Percentiles rank a stretch among this genome's conserved stretches.
phyloP scores from a whole-genome alignment of 2,329 filamentous ascomycete genomes.

The Zasmidium cellare region DNA sequence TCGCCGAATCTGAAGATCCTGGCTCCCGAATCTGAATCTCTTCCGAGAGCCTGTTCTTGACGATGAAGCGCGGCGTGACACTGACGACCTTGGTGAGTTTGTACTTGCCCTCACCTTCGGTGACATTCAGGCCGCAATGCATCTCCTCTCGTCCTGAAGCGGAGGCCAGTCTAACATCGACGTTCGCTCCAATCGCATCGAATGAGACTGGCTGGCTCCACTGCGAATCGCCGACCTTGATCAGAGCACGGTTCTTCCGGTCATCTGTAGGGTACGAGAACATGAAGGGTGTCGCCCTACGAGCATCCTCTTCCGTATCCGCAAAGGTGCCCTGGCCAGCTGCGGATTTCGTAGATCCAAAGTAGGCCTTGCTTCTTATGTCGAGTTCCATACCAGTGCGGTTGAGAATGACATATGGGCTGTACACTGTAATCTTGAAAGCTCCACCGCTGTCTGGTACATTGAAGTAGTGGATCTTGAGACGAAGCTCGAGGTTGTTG shows the following conservation, averaged over 20 bases:
- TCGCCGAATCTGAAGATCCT: conserved; percentile 82
- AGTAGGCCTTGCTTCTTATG: conserved; percentile 83
- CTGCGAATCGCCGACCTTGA: conserved; percentile 84
- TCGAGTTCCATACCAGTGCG: conserved; percentile 89
- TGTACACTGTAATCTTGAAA: conserved; percentile 93
- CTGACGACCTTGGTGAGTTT: conserved; percentile 96
- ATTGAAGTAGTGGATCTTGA: conserved; percentile 87
- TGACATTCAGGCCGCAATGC: conserved; percentile 84
- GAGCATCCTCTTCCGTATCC: conserved; percentile 56
- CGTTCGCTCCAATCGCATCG: conserved; percentile 91
- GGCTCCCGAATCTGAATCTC: conserved; percentile 89
- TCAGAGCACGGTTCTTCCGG: conserved; percentile 81
- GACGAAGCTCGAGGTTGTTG: conserved; percentile 72
- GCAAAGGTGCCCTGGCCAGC: conserved; percentile 74
- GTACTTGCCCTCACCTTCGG: conserved; percentile 93
- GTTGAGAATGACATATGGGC: conserved; percentile 92
- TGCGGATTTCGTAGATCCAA: conserved; percentile 77
- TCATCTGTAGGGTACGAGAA: conserved; percentile 91
- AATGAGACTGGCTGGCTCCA: conserved; percentile 99
- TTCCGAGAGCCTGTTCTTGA: conserved; percentile 90
- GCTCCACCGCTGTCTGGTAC: conserved; percentile 91
- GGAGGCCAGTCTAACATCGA: conserved; percentile 81
- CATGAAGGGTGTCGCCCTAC: conserved; percentile 88
- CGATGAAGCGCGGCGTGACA: conserved; percentile 84
- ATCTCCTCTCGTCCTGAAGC: conserved; percentile 73